These are phyloP conservation scores for Pseudogymnoascus sp. DNA, from an alignment of 2,329 filamentous ascomycete genomes.

Conservation along the genomic window DNA sequence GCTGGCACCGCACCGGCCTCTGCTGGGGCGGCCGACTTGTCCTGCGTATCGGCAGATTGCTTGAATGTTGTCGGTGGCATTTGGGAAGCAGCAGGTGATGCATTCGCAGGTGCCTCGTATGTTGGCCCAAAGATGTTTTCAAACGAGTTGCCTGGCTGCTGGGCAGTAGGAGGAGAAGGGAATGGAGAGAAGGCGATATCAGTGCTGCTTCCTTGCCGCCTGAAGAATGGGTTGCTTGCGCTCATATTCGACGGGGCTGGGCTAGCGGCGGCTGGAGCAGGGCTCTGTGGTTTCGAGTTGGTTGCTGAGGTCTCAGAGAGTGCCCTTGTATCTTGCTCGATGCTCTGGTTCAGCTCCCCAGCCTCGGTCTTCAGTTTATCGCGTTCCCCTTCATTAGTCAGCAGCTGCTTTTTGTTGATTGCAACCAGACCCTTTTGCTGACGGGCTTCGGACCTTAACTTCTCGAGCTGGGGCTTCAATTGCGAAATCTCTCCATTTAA, in stretches of 20 bases:
- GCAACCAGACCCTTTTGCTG: slow-evolving; percentile 95
- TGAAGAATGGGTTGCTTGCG: slow-evolving; percentile 93
- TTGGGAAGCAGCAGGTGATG: slow-evolving; percentile 31
- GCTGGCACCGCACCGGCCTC: slow-evolving; percentile 34
- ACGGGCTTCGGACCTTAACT: slow-evolving; percentile 81
- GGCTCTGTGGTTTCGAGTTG: slow-evolving; percentile 19
- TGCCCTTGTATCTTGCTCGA: slow-evolving; percentile 50
- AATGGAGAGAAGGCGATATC: slow-evolving; percentile 44
- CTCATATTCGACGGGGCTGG: slow-evolving; percentile 62
- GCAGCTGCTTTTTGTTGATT: slow-evolving; percentile 97
- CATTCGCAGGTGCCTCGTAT: slow-evolving; percentile 40
- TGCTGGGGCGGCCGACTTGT: slow-evolving; percentile 23
- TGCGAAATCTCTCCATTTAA: slow-evolving; percentile 77
- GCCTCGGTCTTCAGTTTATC: slow-evolving; percentile 81
- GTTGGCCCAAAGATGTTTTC: slow-evolving; percentile 80
- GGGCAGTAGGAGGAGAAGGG: slow-evolving; percentile 25
- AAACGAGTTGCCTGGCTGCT: slow-evolving; percentile 60
- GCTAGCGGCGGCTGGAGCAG: slow-evolving; percentile 51
- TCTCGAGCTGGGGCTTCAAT: slow-evolving; percentile 86
- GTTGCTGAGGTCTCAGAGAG: slow-evolving; percentile 40
- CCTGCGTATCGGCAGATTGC: slow-evolving; percentile 29
- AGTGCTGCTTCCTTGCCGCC: slow-evolving; percentile 50
- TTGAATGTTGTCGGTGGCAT: slow-evolving; percentile 53
- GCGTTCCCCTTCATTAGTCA: slow-evolving; percentile 79
- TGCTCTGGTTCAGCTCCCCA: slow-evolving; percentile 57